These are phyloP conservation scores for Limnanthes douglasii DNA, from an alignment of 345 rosid genomes.

Conservation along the genomic window DNA sequence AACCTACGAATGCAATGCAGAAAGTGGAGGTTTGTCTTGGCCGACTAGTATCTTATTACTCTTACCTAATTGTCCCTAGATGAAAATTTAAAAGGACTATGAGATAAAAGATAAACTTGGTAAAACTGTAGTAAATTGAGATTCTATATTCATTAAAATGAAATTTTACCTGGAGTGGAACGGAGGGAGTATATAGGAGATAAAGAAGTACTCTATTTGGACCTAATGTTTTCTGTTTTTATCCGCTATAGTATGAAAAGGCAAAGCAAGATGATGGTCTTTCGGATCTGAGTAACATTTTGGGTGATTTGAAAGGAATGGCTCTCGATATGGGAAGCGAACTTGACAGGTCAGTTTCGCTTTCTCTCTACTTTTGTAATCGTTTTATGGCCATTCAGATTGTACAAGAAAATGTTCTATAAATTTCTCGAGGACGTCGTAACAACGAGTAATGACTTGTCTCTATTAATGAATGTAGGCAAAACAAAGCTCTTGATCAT, in stretches of 20 bases:
- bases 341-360: slow-evolving; percentile 41
- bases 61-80: too few species aligned
- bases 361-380: neutral
- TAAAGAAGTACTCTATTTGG: neutral
- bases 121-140: neutral
- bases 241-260: slow-evolving; percentile 60
- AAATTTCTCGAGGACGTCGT: too few species aligned
- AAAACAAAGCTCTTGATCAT: slow-evolving; percentile 77
- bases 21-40: slow-evolving; percentile 55
- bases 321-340: slow-evolving; percentile 91
- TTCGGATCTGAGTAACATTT: slow-evolving; percentile 52
- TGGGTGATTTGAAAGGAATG: slow-evolving; percentile 91
- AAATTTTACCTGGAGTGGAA: neutral
- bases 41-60: too few species aligned
- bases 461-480: slow-evolving; percentile 37
- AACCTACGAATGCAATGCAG: slow-evolving; percentile 48
- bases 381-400: neutral
- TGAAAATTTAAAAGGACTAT: neutral
- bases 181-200: neutral
- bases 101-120: too few species aligned
- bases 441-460: too few species aligned
- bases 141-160: neutral
- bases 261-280: slow-evolving; percentile 79
- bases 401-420: neutral
- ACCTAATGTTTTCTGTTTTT: neutral